Percentiles rank a stretch among this genome's conserved stretches.
These are phyloP conservation scores for Alliaria petiolata DNA, from an alignment of 345 rosid species.

Conservation along the genomic window DNA sequence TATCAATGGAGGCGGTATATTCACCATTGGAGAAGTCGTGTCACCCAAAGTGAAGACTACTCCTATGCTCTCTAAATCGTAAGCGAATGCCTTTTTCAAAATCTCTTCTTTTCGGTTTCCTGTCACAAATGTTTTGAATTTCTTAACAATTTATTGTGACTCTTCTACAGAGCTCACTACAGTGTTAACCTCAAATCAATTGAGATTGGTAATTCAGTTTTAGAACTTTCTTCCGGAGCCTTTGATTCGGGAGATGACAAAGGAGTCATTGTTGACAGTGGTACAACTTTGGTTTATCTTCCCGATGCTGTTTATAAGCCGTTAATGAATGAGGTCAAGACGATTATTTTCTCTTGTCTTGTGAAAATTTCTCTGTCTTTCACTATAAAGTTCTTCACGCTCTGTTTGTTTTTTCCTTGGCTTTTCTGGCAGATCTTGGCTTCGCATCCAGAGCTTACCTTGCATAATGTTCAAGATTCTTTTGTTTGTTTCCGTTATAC, in stretches of 20 bases:
- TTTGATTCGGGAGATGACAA: slow-evolving; percentile 48
- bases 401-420: background rate
- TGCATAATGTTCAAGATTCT: slow-evolving; percentile 54
- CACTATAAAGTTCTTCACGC: background rate
- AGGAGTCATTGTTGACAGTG: slow-evolving; percentile 86
- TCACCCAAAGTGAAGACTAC: slow-evolving; percentile 74
- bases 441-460: slow-evolving; percentile 45
- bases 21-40: slow-evolving; percentile 79
- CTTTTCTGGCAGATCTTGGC: slow-evolving; percentile 40
- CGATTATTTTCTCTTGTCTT: background rate
- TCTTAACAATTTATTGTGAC: background rate
- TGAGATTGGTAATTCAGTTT: slow-evolving; percentile 53
- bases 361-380: background rate
- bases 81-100: slow-evolving; percentile 31
- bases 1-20: slow-evolving; percentile 76
- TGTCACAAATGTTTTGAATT: background rate
- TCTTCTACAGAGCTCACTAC: slow-evolving; percentile 73
- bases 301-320: slow-evolving; percentile 54
- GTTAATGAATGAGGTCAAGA: slow-evolving; percentile 49
- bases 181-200: slow-evolving; percentile 62
- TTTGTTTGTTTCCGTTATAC: slow-evolving; percentile 58
- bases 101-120: background rate
- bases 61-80: slow-evolving; percentile 76
- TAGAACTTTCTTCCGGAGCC: slow-evolving; percentile 50
- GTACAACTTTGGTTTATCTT: slow-evolving; percentile 89